Evolutionary conservation across 176 grass and related monocot species (phyloP).

Genomic region (maize (Zea mays)): Zm-B73-REFERENCE-NAM-5.0 NC_050096.1:56684501-56685000

Average conservation of each 20-base stretch:
- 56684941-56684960: conserved; percentile 47
- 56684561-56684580: background rate
- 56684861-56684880: conserved; percentile 79
- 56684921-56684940: conserved; percentile 18
- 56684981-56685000: conserved; percentile 32
- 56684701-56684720: background rate
- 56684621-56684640: background rate
- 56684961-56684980: conserved; percentile 31
- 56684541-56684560: background rate
- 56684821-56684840: conserved; percentile 25
- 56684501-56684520: background rate
- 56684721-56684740: background rate
- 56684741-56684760: background rate
- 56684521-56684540: background rate
- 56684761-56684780: background rate
- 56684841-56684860: conserved; percentile 40
- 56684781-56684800: background rate
- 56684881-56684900: conserved; percentile 70
- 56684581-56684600: background rate
- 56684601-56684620: background rate
- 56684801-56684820: conserved; percentile 14
- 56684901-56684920: conserved; percentile 35
- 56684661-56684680: background rate
- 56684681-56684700: background rate
- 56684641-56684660: background rate